A percentile compares a stretch with the other conserved stretches of the same genome.
These are phyloP conservation scores for Epichloe gansuensis DNA, from an alignment of 2,329 filamentous ascomycete genomes.

Conservation along the genomic window DNA sequence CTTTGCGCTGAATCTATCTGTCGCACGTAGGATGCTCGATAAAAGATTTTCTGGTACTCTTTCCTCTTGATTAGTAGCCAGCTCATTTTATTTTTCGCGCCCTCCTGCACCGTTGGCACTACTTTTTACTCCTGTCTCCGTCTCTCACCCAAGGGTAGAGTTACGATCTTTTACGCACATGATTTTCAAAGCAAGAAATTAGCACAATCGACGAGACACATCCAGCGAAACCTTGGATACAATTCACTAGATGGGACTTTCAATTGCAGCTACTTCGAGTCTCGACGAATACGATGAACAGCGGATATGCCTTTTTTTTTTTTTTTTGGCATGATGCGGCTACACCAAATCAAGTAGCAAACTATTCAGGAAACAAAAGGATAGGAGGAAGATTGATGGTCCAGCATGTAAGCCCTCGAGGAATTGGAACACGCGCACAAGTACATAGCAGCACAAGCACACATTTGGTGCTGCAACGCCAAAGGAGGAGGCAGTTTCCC, in stretches of 20 bases:
- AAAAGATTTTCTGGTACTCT: not conserved
- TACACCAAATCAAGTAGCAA: not conserved
- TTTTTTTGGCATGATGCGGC: not conserved
- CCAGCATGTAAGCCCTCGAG: not conserved
- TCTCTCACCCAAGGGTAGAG: not conserved
- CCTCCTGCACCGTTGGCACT: not conserved
- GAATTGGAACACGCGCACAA: not conserved
- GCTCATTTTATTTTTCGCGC: not conserved
- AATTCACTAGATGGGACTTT: not conserved
- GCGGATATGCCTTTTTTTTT: not conserved
- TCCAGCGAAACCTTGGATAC: not conserved
- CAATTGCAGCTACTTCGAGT: not conserved
- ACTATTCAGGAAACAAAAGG: not conserved
- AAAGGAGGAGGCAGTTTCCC: too few species aligned
- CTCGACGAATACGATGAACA: not conserved
- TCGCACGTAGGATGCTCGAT: not conserved
- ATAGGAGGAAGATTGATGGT: too few species aligned
- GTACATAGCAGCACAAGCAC: not conserved
- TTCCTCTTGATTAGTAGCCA: not conserved
- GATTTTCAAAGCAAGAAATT: not conserved
- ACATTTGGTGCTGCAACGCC: too few species aligned
- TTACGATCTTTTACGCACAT: not conserved
- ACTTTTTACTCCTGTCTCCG: too few species aligned
- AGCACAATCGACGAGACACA: too few species aligned
- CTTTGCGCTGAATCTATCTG: not conserved